A percentile compares a stretch with the other conserved stretches of the same genome.
Evolutionary conservation across 192 early-diverging fungal genomes (phyloP).

Genomic region (Backusella macrospora): DNA sequence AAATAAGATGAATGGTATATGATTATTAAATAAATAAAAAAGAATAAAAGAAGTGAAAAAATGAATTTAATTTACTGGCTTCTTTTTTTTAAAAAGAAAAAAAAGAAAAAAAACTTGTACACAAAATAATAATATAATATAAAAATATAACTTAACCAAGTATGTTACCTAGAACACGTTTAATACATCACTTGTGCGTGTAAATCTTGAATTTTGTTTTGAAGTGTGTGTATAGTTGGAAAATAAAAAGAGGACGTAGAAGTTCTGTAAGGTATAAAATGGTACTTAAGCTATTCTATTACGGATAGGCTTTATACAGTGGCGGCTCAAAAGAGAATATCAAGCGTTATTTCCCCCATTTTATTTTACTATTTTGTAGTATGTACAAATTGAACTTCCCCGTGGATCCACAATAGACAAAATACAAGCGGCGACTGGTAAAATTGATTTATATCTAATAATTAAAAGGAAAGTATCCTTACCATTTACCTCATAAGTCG

Average conservation of each 20-base stretch:
- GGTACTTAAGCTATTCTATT: no score
- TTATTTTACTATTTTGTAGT: not conserved
- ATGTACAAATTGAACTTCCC: not conserved
- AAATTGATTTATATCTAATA: not conserved
- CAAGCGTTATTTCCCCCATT: no score
- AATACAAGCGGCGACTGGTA: not conserved
- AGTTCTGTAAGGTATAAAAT: no score
- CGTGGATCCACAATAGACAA: no score
- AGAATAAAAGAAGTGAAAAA: not conserved
- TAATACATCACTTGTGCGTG: not conserved
- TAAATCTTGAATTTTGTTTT: not conserved
- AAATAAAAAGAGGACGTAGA: not conserved
- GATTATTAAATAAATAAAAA: not conserved
- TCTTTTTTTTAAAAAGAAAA: not conserved
- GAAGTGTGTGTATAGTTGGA: not conserved
- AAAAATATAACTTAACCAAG: not conserved
- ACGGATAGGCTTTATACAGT: no score
- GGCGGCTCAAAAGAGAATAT: no score
- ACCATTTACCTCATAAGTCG: not conserved
- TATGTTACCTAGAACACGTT: constrained; percentile 8
- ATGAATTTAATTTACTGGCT: not conserved
- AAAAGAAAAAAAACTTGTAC: not conserved
- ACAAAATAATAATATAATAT: constrained; percentile 4
- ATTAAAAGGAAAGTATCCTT: not conserved
- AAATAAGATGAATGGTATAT: not conserved